phyloP scores from a whole-genome alignment of 2,329 filamentous ascomycete species.

The Gaeumannomyces sp. region DNA sequence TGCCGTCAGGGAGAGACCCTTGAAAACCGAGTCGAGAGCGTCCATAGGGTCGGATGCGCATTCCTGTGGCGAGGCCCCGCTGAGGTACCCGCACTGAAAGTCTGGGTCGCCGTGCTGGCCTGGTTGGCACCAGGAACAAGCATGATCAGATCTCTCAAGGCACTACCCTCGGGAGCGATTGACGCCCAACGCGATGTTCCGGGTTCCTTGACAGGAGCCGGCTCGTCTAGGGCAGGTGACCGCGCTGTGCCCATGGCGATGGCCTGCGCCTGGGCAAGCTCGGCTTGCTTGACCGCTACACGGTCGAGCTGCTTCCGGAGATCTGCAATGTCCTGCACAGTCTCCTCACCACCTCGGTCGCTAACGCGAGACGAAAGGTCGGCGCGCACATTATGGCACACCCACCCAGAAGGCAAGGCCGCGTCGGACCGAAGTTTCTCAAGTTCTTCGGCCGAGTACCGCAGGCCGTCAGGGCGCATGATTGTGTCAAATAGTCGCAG shows the following conservation, averaged over 20 bases:
- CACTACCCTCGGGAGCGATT: not conserved
- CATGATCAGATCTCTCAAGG: not conserved
- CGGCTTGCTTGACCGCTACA: constrained; percentile 3
- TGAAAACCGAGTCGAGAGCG: not conserved
- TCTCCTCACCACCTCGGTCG: not conserved
- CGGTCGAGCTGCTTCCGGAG: not conserved
- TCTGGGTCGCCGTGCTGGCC: not conserved
- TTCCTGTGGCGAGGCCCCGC: not conserved
- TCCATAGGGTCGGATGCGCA: not conserved
- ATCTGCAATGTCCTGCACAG: not conserved
- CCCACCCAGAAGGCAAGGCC: not conserved
- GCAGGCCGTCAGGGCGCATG: not conserved
- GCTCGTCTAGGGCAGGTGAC: not conserved
- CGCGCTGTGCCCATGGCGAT: no score
- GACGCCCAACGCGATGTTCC: not conserved
- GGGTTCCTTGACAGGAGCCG: not conserved
- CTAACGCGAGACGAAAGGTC: not conserved
- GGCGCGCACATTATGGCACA: not conserved
- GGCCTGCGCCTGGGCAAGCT: not conserved
- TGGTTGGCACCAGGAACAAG: not conserved
- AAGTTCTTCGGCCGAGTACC: constrained; percentile 5
- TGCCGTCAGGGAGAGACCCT: not conserved
- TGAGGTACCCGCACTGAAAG: not conserved
- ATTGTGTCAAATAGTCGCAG: not conserved
- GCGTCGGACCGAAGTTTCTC: constrained; percentile 1